These are phyloP conservation scores for Arthrobotrys entomopaga DNA, from an alignment of 2,329 filamentous ascomycete genomes.

Conservation along the genomic window DNA sequence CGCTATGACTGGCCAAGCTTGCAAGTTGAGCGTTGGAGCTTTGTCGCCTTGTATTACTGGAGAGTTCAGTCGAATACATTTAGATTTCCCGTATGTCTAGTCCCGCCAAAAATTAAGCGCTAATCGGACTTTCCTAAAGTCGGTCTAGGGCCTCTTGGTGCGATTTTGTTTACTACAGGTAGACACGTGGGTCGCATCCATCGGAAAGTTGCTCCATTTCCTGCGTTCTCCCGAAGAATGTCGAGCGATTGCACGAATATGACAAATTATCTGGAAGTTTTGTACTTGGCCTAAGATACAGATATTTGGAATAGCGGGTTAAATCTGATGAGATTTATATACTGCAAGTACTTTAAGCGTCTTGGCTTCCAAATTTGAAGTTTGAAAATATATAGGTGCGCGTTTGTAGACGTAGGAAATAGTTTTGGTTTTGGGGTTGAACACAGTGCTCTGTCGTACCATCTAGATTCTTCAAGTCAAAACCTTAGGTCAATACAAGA, in stretches of 20 bases:
- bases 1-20: background rate
- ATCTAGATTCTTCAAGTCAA: too few species aligned
- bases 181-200: background rate
- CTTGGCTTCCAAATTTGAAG: background rate
- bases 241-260: background rate
- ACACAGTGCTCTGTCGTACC: background rate
- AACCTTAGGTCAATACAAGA: too few species aligned
- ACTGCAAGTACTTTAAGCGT: too few species aligned
- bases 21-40: background rate
- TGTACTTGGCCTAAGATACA: background rate
- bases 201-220: background rate
- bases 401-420: background rate
- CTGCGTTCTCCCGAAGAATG: background rate
- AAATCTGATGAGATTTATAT: too few species aligned
- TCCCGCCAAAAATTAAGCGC: background rate
- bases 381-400: background rate
- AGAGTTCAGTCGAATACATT: background rate
- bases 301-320: too few species aligned
- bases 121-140: background rate
- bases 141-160: background rate
- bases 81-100: too few species aligned
- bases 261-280: slow-evolving; percentile 3
- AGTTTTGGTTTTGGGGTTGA: background rate
- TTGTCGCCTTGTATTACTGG: background rate
- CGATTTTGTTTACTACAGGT: background rate